Conservation (phyloP, 805 yeast genomes). For the Schwanniomyces sp. region DNA sequence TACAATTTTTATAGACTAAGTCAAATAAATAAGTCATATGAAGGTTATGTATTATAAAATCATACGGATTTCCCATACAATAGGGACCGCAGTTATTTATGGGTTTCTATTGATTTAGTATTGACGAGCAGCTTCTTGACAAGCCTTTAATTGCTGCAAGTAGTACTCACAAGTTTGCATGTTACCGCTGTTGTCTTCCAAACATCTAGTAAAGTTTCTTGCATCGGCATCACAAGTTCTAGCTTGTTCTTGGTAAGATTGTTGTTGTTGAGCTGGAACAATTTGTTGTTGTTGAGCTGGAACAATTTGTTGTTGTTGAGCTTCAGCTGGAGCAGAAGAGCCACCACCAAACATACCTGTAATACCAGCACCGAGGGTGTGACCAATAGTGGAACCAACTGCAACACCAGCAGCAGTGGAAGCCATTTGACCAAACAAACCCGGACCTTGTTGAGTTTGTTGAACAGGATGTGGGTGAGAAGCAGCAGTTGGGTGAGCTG, state of each 20-base stretch:
- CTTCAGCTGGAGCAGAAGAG: conserved; percentile 51
- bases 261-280: conserved; percentile 42
- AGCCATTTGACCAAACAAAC: conserved; percentile 96
- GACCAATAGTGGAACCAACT: conserved; percentile 96
- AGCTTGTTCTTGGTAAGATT: conserved; percentile 39
- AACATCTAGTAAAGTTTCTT: conserved; percentile 90
- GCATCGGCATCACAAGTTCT: conserved; percentile 89
- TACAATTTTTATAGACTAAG: conserved; percentile 1
- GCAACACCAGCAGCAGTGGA: conserved; percentile 99
- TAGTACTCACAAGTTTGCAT: conserved; percentile 97
- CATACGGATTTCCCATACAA: not conserved
- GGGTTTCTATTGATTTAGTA: conserved; percentile 44
- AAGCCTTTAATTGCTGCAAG: conserved; percentile 94
- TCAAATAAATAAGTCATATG: not conserved
- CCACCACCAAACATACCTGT: conserved; percentile 87
- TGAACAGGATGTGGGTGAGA: conserved; percentile 28
- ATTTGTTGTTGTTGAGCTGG: conserved; percentile 47
- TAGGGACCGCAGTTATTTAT: not conserved
- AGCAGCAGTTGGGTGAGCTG: conserved; percentile 49
- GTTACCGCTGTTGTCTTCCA: conserved; percentile 91
- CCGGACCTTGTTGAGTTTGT: conserved; percentile 63
- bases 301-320: conserved; percentile 46
- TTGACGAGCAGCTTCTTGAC: conserved; percentile 89
- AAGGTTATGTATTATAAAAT: not conserved
- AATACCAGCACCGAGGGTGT: conserved; percentile 93